Evolutionary conservation across 179 eudicot genomes (phyloP).

Genomic region (Camellia oleifera): DNA sequence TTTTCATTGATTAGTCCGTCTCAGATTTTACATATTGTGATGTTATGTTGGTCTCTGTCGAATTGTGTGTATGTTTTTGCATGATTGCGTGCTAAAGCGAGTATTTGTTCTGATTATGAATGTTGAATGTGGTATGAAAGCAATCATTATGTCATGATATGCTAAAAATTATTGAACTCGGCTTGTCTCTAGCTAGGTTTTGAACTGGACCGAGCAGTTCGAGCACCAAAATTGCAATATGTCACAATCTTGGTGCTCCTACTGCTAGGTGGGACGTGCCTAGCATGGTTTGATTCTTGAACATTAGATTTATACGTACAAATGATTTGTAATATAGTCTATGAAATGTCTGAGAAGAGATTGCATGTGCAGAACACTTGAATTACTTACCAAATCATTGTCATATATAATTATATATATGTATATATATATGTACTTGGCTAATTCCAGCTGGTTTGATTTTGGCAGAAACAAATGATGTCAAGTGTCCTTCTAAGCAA

Average conservation of each 20-base stretch:
- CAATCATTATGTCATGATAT: too few species aligned
- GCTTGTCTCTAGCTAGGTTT: too few species aligned
- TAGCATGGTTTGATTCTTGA: not conserved
- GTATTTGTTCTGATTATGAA: too few species aligned
- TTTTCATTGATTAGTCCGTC: not conserved
- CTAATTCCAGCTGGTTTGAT: slow-evolving; percentile 1
- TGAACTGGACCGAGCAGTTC: too few species aligned
- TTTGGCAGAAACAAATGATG: not conserved
- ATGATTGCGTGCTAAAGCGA: too few species aligned
- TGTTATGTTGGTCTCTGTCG: not conserved
- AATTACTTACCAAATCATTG: not conserved
- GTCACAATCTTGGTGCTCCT: too few species aligned
- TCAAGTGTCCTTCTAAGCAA: not conserved
- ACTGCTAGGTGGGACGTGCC: not conserved
- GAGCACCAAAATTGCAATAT: too few species aligned
- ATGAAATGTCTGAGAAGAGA: not conserved
- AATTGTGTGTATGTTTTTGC: too few species aligned
- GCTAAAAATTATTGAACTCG: too few species aligned
- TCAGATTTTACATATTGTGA: not conserved
- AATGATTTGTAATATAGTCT: not conserved
- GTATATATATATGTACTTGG: not conserved
- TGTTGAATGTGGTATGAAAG: too few species aligned
- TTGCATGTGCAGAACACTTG: not conserved
- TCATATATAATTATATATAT: not conserved
- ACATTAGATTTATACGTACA: not conserved